Evolutionary conservation across 306 rosid species (phyloP).

Genomic region (Elaeagnus macrophylla): DNA sequence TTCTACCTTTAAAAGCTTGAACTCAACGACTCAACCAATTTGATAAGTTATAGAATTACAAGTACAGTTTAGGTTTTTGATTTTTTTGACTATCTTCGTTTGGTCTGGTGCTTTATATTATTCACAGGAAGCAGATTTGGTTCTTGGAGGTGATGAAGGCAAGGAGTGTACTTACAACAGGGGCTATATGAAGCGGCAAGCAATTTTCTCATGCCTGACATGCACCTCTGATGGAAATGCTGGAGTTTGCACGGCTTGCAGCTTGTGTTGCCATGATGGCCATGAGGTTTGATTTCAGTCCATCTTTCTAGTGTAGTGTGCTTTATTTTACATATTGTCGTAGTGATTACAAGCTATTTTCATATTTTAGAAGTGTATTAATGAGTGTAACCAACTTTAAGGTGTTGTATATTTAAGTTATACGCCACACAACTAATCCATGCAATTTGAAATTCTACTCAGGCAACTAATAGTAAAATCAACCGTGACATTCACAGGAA

Average conservation of each 20-base stretch:
- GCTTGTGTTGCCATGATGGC: conserved; percentile 96
- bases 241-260: conserved; percentile 99
- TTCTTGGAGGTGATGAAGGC: conserved; percentile 97
- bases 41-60: no score
- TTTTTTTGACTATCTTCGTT: not conserved
- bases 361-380: no score
- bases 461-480: no score
- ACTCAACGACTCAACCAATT: no score
- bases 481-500: no score
- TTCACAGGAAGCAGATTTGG: conserved; percentile 76
- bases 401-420: no score
- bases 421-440: no score
- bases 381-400: no score
- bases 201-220: conserved; percentile 92
- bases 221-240: conserved; percentile 93
- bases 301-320: not conserved
- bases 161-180: conserved; percentile 85
- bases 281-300: conserved; percentile 53
- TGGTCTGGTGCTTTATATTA: conserved; percentile 12
- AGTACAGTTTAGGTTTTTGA: no score
- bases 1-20: no score
- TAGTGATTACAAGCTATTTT: no score
- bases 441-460: no score
- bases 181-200: conserved; percentile 96
- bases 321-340: not conserved